Base-by-base conservation (phyloP, 2,329 filamentous ascomycete genomes). In the Fusarium mundagurra region DNA sequence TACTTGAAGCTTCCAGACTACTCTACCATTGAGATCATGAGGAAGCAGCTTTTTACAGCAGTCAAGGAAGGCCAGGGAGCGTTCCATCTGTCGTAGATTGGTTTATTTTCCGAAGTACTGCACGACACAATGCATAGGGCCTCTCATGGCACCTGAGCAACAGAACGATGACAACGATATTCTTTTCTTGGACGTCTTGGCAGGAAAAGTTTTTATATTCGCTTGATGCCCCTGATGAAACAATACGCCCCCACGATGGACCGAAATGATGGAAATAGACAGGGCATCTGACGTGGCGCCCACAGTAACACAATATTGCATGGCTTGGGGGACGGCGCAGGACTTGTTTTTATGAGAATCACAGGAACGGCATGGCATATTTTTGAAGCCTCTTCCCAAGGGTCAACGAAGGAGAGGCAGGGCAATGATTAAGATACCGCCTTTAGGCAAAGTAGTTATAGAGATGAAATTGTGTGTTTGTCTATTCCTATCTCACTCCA, bases 1-100 rank as follows among this genome's bases (percentile, higher is more conserved):
- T 99, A 99, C 82, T 90, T 99, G 79, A 99, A 99, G 85, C 89
- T 99, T 80, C 96, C 96, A 27, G 94, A 99, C 83, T 99, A 99
- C 84, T 96, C 92, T 75, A 91, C 86, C 76, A 85, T 97, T 71
- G 90, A 94, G 4, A 88, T 92, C 59, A 91, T 99, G 84, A 92
- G 89, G 79, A 89, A 92, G 81, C 94, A 94, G 82, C 87, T 99
- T 61, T 91, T 90, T 74, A 92, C 92, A 74, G 97, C 96, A 33
- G 97, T 98, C 81, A 93, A 91, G 82, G 97, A 99, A 85, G 96
- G 96, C 31, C 96, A 99, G 82, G 96, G 96, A 36, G 96, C 97
- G 69, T 99, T 99, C 89, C 96, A 98, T 84, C 88, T 99, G 75
- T 98, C 95, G 69, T 98, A 88, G 75, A 69, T 51, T 61, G 69